Base-by-base conservation (phyloP, 495 filamentous ascomycete species). In the Hypomontagnella submonticulosa region DNA sequence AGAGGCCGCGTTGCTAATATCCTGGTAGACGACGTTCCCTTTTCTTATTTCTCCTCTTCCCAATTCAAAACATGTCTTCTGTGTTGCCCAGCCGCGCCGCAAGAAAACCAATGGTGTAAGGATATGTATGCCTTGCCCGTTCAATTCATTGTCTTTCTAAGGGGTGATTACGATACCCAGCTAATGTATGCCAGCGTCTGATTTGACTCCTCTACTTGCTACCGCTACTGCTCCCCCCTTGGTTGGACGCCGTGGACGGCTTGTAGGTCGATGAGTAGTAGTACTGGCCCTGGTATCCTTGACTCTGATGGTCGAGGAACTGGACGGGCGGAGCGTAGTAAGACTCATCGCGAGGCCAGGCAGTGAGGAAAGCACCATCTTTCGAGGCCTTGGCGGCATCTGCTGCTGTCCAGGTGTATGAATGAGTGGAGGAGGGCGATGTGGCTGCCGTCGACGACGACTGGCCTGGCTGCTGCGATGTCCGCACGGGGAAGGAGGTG, bases 271-370 rank as follows among this genome's bases (percentile, higher is more conserved):
- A 20, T 2, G 43, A 34, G 12, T 55, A 37, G 33, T 43, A 36
- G 10, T 34, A 38, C 30, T 62, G 52, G 7, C 16, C 23, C 32
- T 41, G 48, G 15, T 41, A 38, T n/a, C 27, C 20, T 18, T 50
- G 51, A 15, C 6, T 27, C 23, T 27, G 23, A 27, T 27, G 23
- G 6, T 30, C 37, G 0, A 52, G 33, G 12, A 58, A 15, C 20
- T 62, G 47, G 12, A 68, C 11, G 0, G 54, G 48, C 13, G 71
- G 69, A 2, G 46, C 18, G 20, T 63, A 19, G 48, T 70, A 75
- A 4, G 56, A 6, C 64, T 75, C 49, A 16, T 74, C 72, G 6
- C 44, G 38, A 4, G 73, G 73, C 73, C 73, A 76, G 8, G 73
- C 58, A 3, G 71, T 57, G 10, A 75, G 50, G 19, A 60, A 59